These are phyloP conservation scores for Acacia crassicarpa DNA, from an alignment of 306 rosid species.

Conservation along the genomic window DNA sequence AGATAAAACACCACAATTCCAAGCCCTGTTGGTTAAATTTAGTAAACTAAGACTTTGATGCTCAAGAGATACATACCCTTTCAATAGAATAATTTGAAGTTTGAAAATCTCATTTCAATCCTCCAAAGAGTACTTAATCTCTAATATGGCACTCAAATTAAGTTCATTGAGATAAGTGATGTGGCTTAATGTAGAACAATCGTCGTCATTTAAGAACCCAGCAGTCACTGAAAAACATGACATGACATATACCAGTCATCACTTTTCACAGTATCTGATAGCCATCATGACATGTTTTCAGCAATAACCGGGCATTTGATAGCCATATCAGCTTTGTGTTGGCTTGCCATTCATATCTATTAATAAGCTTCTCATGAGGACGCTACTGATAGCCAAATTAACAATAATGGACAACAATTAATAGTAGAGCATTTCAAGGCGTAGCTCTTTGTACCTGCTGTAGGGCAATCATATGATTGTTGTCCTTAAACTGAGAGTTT, in stretches of 20 bases:
- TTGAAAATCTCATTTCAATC: not conserved
- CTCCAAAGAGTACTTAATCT: not conserved
- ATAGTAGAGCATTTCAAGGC: not conserved
- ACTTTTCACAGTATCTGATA: not conserved
- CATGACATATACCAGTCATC: not conserved
- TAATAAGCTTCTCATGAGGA: not conserved
- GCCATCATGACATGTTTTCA: not conserved
- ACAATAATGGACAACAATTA: not conserved
- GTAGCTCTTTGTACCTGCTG: slow-evolving; percentile 69
- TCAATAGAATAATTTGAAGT: not conserved
- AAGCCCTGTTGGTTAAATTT: not conserved
- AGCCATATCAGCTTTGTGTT: not conserved
- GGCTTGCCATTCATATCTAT: not conserved
- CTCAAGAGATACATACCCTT: not conserved
- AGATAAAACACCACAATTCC: not conserved
- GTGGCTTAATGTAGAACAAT: not conserved
- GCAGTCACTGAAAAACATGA: not conserved
- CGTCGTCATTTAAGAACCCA: not conserved
- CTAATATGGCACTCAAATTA: not conserved
- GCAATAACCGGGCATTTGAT: not conserved
- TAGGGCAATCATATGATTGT: slow-evolving; percentile 80
- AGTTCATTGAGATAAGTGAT: not conserved
- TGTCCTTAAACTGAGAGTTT: slow-evolving; percentile 89
- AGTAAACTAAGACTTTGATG: not conserved
- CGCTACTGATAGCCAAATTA: no score